Evolutionary conservation across 139 green algal species (phyloP), one percentile per base, ranked within the genome.

Genomic region (Volvox africanus): DNA sequence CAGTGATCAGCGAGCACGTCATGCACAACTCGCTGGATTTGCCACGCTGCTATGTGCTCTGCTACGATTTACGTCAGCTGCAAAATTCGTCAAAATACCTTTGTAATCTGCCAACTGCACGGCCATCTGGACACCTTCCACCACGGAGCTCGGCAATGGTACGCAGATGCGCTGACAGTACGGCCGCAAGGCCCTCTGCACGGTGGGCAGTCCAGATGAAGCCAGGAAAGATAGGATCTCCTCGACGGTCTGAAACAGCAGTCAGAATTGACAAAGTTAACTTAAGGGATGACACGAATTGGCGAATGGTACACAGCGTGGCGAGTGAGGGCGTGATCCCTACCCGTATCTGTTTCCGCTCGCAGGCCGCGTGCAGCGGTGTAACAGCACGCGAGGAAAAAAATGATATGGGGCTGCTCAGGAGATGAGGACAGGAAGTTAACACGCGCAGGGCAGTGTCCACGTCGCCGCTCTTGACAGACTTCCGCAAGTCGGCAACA

Each of bases 101-200:
- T 80, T 80, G 67, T 16, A 69, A 68, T 89, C 80, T 28, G 68
- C 28, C 67, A 89, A 67, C 26, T 61, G 30, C 14, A 79, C 83
- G 21, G 83, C 83, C 12, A 89, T 22, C 67, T 33, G 83, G 36
- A 89, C 68, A 12, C 67, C 83, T 6, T 89, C 36, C 12, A 12
- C 24, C 30, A 62, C 26, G 33, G 35, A 35, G 36, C 17, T 37
- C 18, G 83, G 83, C 36, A 80, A 37, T 13, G 67, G 83, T 11
- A 20, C 32, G 26, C 62, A 16, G 9, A 24, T 18, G 16, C 83
- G 83, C 16, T 28, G 35, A 65, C 83, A 89, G 68, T 89, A 89
- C 30, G 83, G 67, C 36, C 5, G 67, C 36, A 89, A 32, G 26
- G 83, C 83, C 35, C 6, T 35, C 12, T 71, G 83, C 2, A 89